These are phyloP conservation scores for Kalaharituber pfeilii DNA, from an alignment of 2,329 filamentous ascomycete species.

Conservation along the genomic window DNA sequence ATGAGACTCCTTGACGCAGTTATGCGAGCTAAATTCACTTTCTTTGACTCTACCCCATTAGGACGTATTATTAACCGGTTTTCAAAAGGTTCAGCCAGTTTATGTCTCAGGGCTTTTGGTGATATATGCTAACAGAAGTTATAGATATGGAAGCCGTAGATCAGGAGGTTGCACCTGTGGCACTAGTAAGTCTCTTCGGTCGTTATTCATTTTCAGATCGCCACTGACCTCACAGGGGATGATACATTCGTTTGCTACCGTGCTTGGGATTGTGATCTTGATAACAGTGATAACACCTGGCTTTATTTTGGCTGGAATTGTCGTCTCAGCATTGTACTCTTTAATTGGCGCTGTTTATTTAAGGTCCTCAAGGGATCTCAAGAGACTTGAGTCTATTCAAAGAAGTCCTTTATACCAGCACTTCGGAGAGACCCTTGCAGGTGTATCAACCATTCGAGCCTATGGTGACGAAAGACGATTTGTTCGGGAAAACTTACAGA, in stretches of 20 bases:
- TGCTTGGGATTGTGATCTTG: conserved; percentile 70
- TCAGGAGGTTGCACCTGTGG: conserved; percentile 85
- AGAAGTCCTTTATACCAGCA: conserved; percentile 93
- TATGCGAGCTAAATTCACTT: conserved; percentile 82
- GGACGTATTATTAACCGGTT: conserved; percentile 97
- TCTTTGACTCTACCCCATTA: conserved; percentile 90
- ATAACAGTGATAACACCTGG: conserved; percentile 79
- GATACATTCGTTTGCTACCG: conserved; percentile 46
- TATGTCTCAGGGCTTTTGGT: neutral
- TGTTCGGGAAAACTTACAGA: conserved; percentile 71
- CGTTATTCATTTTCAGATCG: neutral
- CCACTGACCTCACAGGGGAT: conserved; percentile 31
- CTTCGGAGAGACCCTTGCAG: conserved; percentile 85
- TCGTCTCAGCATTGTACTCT: conserved; percentile 71
- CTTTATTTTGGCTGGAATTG: conserved; percentile 70
- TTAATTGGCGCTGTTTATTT: conserved; percentile 77
- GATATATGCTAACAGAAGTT: neutral
- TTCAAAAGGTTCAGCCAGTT: conserved; percentile 46
- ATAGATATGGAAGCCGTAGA: conserved; percentile 70
- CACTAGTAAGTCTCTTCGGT: conserved; percentile 54
- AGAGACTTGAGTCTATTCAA: conserved; percentile 84
- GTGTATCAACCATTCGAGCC: conserved; percentile 90
- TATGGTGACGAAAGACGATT: conserved; percentile 91
- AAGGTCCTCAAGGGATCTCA: conserved; percentile 81
- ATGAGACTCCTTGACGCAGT: conserved; percentile 58